phyloP scores from a whole-genome alignment of 805 yeast species.

The Metschnikowia corniflorae region DNA sequence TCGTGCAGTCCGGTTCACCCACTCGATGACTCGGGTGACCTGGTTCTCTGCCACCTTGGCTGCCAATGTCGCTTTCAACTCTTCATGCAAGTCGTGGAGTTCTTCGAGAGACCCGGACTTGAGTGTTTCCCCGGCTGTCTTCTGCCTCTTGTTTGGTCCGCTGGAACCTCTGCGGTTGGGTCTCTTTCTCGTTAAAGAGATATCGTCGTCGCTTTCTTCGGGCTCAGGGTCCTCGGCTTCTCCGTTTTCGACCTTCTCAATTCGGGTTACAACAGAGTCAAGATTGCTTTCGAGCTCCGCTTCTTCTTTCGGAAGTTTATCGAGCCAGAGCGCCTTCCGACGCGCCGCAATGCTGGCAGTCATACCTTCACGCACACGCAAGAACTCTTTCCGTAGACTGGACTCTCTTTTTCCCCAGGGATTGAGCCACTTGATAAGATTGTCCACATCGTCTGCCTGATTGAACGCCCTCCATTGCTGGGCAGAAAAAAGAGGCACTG shows the following conservation, averaged over 20 bases:
- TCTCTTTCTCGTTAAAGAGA: slow-evolving; percentile 22
- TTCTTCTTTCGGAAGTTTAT: slow-evolving; percentile 32
- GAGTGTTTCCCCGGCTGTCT: slow-evolving; percentile 31
- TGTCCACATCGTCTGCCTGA: slow-evolving; percentile 51
- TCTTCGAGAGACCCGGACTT: slow-evolving; percentile 28
- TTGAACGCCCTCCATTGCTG: slow-evolving; percentile 73
- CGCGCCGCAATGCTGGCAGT: slow-evolving; percentile 56
- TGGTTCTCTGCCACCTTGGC: slow-evolving; percentile 39
- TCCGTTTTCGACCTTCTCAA: slow-evolving; percentile 5
- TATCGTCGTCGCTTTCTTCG: slow-evolving; percentile 32
- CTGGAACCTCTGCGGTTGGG: slow-evolving; percentile 27
- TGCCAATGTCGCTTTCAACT: slow-evolving; percentile 30
- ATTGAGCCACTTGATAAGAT: slow-evolving; percentile 62
- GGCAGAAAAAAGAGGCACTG: slow-evolving; percentile 49
- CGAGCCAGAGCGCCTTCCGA: slow-evolving; percentile 48
- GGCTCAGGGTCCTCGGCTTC: slow-evolving; percentile 13
- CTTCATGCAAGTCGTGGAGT: slow-evolving; percentile 19
- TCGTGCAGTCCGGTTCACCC: slow-evolving; percentile 60
- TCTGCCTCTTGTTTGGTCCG: slow-evolving; percentile 36
- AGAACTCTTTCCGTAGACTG: slow-evolving; percentile 58
- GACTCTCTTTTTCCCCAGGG: slow-evolving; percentile 75
- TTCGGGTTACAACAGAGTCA: slow-evolving; percentile 9
- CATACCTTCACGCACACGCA: slow-evolving; percentile 49
- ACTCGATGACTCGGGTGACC: slow-evolving; percentile 47
- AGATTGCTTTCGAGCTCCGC: slow-evolving; percentile 13